Evolutionary conservation across 1,139 yeast genomes (phyloP), one percentile per base, ranked within the genome.

Genomic region (Geotrichum phurueaensis): DNA sequence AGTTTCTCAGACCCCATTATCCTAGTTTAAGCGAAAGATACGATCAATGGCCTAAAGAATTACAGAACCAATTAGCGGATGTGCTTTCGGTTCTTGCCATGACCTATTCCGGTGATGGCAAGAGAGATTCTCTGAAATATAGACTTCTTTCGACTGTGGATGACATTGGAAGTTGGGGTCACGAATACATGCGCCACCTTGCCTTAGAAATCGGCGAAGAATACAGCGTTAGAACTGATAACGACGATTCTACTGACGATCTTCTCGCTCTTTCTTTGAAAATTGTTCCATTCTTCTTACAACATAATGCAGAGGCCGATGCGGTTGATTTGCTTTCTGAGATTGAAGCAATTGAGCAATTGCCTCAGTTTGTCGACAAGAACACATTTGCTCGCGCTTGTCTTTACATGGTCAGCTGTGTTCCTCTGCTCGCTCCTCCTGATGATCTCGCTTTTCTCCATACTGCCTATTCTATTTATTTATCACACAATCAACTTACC

Each of bases 251-350:
- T 33, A 69, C 69, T 27, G 73, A 72, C 15, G 82, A 81, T 56
- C 79, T 95, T 66, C 75, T 87, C 60, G 79, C 81, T 54, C 80
- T 94, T 66, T 83, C 96, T 2, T 76, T 89, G 66, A 83, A 86
- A 67, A 87, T 95, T 69, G 94, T 89, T 45, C 97, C 97, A 33
- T 89, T 86, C 70, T 94, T 94, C 77, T 80, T 94, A 68, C 86
- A 89, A 70, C 98, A 94, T 76, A 94, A 95, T 73, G 99, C 97
- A 47, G 99, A 95, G 76, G 97, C 97, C 10, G 99, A 94, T 73
- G 99, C 99, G 0, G 96, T 94, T 36, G 99, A 94, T 76, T 79
- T 94, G 68, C 79, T 95, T 67, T 79, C 91, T 63, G 99, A 94
- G 75, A 83, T 94, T 62, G 99, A 94, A 75, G 80, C 85, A 60